These are phyloP conservation scores for Boletus reticuloceps DNA, from an alignment of 768 basidiomycete species.

Conservation along the genomic window DNA sequence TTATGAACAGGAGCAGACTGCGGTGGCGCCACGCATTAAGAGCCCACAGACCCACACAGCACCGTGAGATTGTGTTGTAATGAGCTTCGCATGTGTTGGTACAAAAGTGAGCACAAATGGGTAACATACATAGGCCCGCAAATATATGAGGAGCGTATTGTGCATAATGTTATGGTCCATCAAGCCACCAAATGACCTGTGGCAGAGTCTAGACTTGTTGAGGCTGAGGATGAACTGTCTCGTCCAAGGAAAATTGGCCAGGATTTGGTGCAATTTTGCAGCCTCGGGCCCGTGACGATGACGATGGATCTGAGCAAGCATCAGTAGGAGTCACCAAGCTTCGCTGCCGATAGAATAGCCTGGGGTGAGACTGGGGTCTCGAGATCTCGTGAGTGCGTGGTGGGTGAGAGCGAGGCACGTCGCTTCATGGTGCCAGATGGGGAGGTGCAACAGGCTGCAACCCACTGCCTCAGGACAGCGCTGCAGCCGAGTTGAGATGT, in stretches of 20 bases:
- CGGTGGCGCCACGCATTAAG: constrained; percentile 22
- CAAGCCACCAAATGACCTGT: constrained; percentile 31
- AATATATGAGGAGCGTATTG: constrained; percentile 7
- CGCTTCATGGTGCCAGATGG: constrained; percentile 8
- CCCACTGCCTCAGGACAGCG: constrained; percentile 7
- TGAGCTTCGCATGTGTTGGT: background rate
- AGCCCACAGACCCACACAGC: constrained; percentile 6
- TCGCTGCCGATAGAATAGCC: constrained; percentile 8
- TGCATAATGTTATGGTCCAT: constrained; percentile 8
- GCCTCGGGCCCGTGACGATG: constrained; percentile 16
- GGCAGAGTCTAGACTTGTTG: constrained; percentile 12
- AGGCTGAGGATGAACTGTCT: background rate
- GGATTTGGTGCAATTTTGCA: background rate
- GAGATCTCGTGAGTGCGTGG: background rate
- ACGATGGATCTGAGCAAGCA: constrained; percentile 4
- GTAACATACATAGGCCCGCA: background rate
- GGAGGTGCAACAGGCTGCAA: background rate
- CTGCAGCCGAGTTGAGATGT: constrained; percentile 12
- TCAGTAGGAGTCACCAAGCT: constrained; percentile 4
- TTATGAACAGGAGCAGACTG: constrained; percentile 6
- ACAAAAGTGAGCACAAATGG: background rate
- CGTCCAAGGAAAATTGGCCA: background rate
- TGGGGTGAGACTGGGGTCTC: background rate
- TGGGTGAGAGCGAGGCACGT: constrained; percentile 11
- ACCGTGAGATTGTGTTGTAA: constrained; percentile 8